These are phyloP conservation scores for Oxytropis ochrocephala DNA, from an alignment of 306 rosid species.

Conservation along the genomic window DNA sequence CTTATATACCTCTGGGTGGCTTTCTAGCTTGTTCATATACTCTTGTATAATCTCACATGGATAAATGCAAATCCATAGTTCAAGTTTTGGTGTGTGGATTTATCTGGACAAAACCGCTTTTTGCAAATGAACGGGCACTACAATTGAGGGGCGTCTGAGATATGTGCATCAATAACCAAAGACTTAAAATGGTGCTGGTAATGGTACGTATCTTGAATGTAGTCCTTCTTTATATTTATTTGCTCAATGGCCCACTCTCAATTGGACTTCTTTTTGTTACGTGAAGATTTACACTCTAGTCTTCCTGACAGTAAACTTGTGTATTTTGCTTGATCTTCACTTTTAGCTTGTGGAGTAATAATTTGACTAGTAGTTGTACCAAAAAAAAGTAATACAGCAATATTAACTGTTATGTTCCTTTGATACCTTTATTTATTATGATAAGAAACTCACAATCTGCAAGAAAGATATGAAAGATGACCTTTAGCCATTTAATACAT, in stretches of 20 bases:
- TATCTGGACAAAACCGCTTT: constrained; percentile 9
- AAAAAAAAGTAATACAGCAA: no score
- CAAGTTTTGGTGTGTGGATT: constrained; percentile 18
- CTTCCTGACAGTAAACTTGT: background rate
- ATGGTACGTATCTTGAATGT: constrained; percentile 16
- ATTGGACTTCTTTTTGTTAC: background rate
- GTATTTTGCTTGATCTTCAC: background rate
- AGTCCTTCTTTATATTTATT: background rate
- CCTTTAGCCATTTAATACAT: no score
- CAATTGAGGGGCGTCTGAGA: background rate
- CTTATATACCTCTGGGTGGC: constrained; percentile 16
- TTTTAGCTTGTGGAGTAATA: background rate
- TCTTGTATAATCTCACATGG: background rate
- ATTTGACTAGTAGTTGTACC: background rate
- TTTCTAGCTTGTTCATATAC: constrained; percentile 19
- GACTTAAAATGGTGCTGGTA: constrained; percentile 9
- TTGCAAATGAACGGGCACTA: no score
- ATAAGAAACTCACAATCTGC: no score
- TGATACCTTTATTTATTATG: no score
- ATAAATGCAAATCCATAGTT: constrained; percentile 10
- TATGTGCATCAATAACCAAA: constrained; percentile 16
- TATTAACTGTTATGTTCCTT: no score
- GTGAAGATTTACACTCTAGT: background rate
- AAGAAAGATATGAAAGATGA: no score
- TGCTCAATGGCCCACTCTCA: background rate